These are phyloP conservation scores for Yueomyces sinensis DNA, from an alignment of 805 yeast genomes.

Conservation along the genomic window DNA sequence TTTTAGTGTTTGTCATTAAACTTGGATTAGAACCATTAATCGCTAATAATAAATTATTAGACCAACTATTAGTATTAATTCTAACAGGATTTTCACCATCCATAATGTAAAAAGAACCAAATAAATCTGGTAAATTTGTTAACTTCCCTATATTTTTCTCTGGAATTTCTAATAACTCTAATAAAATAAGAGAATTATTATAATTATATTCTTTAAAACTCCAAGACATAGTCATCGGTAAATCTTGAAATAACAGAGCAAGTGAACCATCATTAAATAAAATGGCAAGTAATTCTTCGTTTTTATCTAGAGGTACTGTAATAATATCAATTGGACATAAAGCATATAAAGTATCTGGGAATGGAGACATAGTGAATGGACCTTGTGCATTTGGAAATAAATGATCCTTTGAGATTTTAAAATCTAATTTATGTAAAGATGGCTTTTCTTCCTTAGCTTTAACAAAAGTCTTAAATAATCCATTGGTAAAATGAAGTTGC, in stretches of 20 bases:
- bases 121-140: not conserved
- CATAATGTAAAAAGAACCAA: conserved; percentile 4
- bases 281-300: conserved; percentile 15
- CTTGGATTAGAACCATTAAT: conserved; percentile 10
- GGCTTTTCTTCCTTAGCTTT: not conserved
- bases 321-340: conserved; percentile 29
- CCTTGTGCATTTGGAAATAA: conserved; percentile 29
- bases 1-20: conserved; percentile 3
- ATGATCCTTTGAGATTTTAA: conserved; percentile 11
- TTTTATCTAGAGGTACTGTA: conserved; percentile 13
- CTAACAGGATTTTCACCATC: conserved; percentile 1
- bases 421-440: not conserved
- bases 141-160: conserved; percentile 2
- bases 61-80: conserved; percentile 12
- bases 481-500: conserved; percentile 27
- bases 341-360: conserved; percentile 38
- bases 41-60: conserved; percentile 7
- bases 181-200: conserved; percentile 14
- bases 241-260: conserved; percentile 21
- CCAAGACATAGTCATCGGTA: conserved; percentile 27
- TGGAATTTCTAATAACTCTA: conserved; percentile 9
- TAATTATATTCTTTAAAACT: conserved; percentile 11
- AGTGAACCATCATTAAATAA: conserved; percentile 21
- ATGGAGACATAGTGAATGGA: conserved; percentile 41
- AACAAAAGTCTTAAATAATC: conserved; percentile 12